Evolutionary conservation across 2,329 filamentous ascomycete species (phyloP), one percentile per base, ranked within the genome.

Genomic region (Metarhizium guizhouense): DNA sequence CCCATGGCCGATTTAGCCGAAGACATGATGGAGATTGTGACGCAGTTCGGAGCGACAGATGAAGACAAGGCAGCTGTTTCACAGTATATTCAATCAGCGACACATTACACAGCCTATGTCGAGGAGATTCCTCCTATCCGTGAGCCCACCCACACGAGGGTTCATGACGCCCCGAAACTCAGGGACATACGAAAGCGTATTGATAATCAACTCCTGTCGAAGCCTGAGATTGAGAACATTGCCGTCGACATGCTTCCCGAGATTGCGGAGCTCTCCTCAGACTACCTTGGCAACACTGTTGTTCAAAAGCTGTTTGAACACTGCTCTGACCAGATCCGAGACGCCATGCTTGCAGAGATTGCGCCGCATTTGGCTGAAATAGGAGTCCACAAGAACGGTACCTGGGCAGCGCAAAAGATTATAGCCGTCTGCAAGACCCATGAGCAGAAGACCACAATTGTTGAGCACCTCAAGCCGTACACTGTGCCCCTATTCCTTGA

Each of bases 401-500:
- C 94, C 1, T 99, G 94, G 94, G 94, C 94, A 54, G 94, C 94
- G 1, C 94, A 99, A 74, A 99, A 97, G 80, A 97, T 99, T 66
- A 97, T 99, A 63, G 93, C 97, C 65, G 90, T 96, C 6, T 93
- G 91, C 70, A 90, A 94, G 73, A 90, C 88, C 1, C 84, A 87
- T 6, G 76, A 78, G 45, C 92, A 97, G 73, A 93, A 94, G 85
- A 75, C 78, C 50, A 76, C 90, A 74, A 93, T 99, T 66, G 87
- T 94, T 32, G 85, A 95, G 60, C 82, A 90, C 61, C 78, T 97
- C 34, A 87, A 87, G 3, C 86, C 91, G 1, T 96, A 95, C 72
- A 91, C 88, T 0, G 83, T 96, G 50, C 90, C 91, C 3, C 79
- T 97, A 20, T 97, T 99, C 80, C 79, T 97, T 42, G 94, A 99